Base-by-base conservation (phyloP, 2,329 filamentous ascomycete genomes). In the Colletotrichum somersetense region DNA sequence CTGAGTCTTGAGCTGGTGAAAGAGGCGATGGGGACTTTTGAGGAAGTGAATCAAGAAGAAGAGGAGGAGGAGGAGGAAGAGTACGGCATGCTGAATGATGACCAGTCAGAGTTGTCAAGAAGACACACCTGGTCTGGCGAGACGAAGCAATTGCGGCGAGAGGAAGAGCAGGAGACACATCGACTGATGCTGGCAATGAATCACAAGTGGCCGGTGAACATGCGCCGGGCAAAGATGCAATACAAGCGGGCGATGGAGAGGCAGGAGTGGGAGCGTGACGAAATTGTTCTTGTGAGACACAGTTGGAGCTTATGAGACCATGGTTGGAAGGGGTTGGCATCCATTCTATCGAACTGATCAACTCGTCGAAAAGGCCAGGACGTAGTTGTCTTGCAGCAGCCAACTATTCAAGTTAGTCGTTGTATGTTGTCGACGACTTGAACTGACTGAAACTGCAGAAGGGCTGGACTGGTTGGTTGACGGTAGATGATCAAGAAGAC, bases 201-300 rank as follows among this genome's bases (percentile, higher is more conserved):
- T 14, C 59, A 63, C 40, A 71, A 67, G 38, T 59, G 57, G n/a
- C 64, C 64, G 11, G 57, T 71, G n/a, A 71, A 63, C n/a, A 40
- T 71, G 57, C 38, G 50, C 42, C 46, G n/a, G 44, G 64, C 63
- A 3, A 67, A 63, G 58, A 44, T 35, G 40, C 56, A 48, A 18
- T 71, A 62, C 23, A 23, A 57, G 38, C n/a, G 52, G 44, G 68
- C 63, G 26, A 67, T 67, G 48, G 40, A 62, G 26, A 61, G 42
- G 40, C 63, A 71, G 30, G 63, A 67, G 8, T 67, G 68, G 63
- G 68, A 71, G 35, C 40, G 42, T 8, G 44, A 50, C 57, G 44
- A 77, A 73, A 8, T 75, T 63, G 16, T 71, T 74, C 50, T 75
- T 65, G 20, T 64, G 74, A 23, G 66, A 23, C 50, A 64, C 26